Evolutionary conservation across 2,329 filamentous ascomycete species (phyloP), one percentile per base, ranked within the genome.

Genomic region (Cadophora sp.): DNA sequence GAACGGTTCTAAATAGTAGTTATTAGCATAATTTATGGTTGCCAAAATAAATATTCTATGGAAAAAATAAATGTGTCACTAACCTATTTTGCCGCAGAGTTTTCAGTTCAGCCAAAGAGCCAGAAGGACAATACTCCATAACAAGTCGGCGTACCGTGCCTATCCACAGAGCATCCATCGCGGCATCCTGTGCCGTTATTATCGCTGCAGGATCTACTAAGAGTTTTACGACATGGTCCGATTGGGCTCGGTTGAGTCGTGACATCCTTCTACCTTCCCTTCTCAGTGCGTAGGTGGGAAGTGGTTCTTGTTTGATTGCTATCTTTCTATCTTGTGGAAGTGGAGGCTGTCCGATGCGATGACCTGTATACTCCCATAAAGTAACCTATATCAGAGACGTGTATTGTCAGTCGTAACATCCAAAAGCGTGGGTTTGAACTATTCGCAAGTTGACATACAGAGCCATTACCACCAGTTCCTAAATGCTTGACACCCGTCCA

Each of bases 401-500:
- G 7, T 45, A 7, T 2, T 45, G 41, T 45, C 41, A 45, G 41
- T 3, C 7, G 13, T n/a, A 7, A 45, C 7, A 5, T 4, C 30
- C 30, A 4, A 4, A 16, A 45, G 41, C 13, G 41, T n/a, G 9
- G 6, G 14, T 14, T 18, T n/a, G 43, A 45, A 2, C 6, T 24
- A 7, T 27, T 36, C 27, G 13, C 13, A 27, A 22, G 30, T 53
- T 6, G 18, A 33, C 50, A 30, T 27, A 53, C 50, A 53, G 22
- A n/a, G 2, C 50, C 50, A 36, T 11, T n/a, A 30, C 22, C 50
- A 16, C 50, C 50, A 9, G 3, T 30, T 27, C 50, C 50, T 27
- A 53, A n/a, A 53, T 33, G 50, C 14, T 53, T 53, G 16, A 53
- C 50, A n/a, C 24, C 50, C 7, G 24, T 53, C 50, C 50, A 50